Percentiles rank a stretch among this genome's conserved stretches.
These are phyloP conservation scores for Rhynchospora pubera DNA, from an alignment of 176 grass and related monocot genomes.

Conservation along the genomic window DNA sequence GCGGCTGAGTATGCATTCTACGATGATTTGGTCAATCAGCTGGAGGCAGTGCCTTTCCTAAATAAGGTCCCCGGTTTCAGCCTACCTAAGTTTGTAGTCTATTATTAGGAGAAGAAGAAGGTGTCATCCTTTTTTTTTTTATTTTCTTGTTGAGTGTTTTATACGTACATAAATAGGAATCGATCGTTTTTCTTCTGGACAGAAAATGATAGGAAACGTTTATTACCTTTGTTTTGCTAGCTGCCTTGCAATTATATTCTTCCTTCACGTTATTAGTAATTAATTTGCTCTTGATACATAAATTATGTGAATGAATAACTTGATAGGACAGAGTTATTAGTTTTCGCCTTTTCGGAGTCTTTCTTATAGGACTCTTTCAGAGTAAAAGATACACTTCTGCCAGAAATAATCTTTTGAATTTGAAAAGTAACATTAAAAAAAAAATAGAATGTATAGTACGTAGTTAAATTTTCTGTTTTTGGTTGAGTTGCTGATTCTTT, in stretches of 20 bases:
- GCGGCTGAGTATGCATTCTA: conserved; percentile 59
- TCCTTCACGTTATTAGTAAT: background rate
- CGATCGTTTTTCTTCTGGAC: background rate
- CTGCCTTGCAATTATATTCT: background rate
- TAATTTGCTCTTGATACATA: background rate
- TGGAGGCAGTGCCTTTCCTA: conserved; percentile 35
- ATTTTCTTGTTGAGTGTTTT: background rate
- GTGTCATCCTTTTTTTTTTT: background rate
- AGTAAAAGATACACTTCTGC: too few species aligned
- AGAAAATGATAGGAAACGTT: background rate
- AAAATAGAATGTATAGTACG: too few species aligned
- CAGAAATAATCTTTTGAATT: too few species aligned
- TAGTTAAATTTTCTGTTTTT: too few species aligned
- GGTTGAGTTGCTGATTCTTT: too few species aligned
- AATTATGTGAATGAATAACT: background rate
- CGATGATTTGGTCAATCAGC: conserved; percentile 34
- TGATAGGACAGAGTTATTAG: background rate
- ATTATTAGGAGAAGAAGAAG: conserved; percentile 13
- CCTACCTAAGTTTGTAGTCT: conserved; percentile 41
- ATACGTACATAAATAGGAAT: conserved; percentile 5
- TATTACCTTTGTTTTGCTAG: background rate
- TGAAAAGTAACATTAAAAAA: too few species aligned
- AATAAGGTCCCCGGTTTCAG: conserved; percentile 34
- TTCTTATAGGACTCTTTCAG: too few species aligned
- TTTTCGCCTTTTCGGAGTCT: too few species aligned